Base-by-base conservation (phyloP, 306 rosid genomes). In the Vigna unguiculata region DNA sequence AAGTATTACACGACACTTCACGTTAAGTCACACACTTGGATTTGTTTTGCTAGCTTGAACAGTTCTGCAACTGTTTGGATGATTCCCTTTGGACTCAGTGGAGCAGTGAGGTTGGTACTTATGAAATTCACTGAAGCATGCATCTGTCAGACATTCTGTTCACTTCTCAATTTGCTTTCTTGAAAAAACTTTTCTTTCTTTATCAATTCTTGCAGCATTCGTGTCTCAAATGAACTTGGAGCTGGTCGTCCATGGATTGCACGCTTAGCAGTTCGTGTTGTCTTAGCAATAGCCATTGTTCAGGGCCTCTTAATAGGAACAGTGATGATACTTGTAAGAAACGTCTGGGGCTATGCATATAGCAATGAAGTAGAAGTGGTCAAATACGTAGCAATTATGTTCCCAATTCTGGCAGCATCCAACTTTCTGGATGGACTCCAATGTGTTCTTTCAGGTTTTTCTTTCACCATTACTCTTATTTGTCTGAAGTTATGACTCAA, bases 41-140 rank as follows among this genome's bases (percentile, higher is more conserved):
- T 75, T 72, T 82, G 15, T 78, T 75, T 72, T 82, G 15, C 77
- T 85, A 91, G 97, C 77, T 83, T 91, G 66, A 91, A 88, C 76
- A 88, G 95, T n/a, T 48, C 75, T 11, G 54, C 86, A 70, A 45
- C 61, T 9, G 83, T 77, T 77, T 93, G 96, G 95, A 87, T 85
- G 93, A 85, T 93, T 78, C 87, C 95, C 9, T 89, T 82, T 76
- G 95, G 96, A 79, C 89, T 93, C 20, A 83, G 98, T 80, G 81
- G 86, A 78, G 94, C 96, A 49, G 80, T 80, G 48, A 91, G 98
- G 96, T 93, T 58, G 88, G 83, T 45, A 58, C 40, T 36, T 22
- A 16, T 45, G 68, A 61, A 24, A 40, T 58, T 59, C 20, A 30
- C 38, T 19, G 21, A 48, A 58, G 20, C 6, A 3, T 13, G 52